Conservation (phyloP, 2,329 filamentous ascomycete genomes). For the Sclerotiophoma versabilis region DNA sequence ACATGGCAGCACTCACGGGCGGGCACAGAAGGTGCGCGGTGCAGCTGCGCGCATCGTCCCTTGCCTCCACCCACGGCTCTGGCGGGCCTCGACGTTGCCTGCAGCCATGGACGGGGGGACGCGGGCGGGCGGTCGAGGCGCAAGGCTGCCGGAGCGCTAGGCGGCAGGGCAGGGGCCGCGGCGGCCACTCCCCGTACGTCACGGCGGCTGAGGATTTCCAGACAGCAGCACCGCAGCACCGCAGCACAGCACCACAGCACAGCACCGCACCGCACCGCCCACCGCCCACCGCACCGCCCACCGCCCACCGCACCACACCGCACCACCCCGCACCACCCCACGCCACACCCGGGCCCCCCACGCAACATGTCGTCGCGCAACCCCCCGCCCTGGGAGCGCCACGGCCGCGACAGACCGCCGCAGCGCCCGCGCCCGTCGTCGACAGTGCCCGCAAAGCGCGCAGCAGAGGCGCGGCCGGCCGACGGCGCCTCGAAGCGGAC, state of each 20-base stretch:
- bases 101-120: not conserved
- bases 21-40: no score
- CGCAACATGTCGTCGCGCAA: slow-evolving; percentile 42
- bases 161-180: slow-evolving; percentile 3
- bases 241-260: not conserved
- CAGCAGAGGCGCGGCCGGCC: slow-evolving; percentile 52
- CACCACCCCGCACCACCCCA: not conserved
- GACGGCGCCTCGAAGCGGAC: slow-evolving; percentile 51
- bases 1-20: slow-evolving; percentile 28
- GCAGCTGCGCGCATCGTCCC: not conserved
- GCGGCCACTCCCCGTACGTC: slow-evolving; percentile 25
- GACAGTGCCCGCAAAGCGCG: slow-evolving; percentile 52
- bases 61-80: not conserved
- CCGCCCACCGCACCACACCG: not conserved
- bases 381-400: slow-evolving; percentile 43
- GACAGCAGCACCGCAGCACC: not conserved
- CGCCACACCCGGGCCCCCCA: no score
- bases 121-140: not conserved
- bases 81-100: not conserved
- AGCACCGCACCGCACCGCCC: not conserved
- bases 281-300: not conserved
- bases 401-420: slow-evolving; percentile 27
- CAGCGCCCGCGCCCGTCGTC: slow-evolving; percentile 38
- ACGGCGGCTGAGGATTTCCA: slow-evolving; percentile 26
- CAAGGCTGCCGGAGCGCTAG: slow-evolving; percentile 21